Conservation (phyloP, 805 yeast species). For the Yamadazyma ubonensis region DNA sequence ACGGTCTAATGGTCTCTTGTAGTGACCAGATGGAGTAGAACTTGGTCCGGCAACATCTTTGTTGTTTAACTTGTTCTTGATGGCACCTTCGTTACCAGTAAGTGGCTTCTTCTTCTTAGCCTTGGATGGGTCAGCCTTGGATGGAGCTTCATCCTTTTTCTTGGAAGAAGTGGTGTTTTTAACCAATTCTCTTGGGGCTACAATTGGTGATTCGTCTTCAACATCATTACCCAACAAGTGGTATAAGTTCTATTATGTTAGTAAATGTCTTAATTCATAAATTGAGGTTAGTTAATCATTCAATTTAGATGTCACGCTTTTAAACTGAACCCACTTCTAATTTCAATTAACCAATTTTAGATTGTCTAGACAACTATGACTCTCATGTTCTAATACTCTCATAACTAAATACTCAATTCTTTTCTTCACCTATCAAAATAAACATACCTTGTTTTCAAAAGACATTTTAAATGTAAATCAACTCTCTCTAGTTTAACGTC, state of each 20-base stretch:
- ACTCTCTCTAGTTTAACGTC: constrained; percentile 9
- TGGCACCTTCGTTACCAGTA: constrained; percentile 87
- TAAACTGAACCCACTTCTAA: no score
- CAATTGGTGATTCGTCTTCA: constrained; percentile 66
- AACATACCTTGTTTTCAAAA: constrained; percentile 49
- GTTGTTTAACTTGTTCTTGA: constrained; percentile 72
- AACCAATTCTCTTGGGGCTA: constrained; percentile 71
- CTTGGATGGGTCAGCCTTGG: constrained; percentile 76
- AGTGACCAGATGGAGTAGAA: constrained; percentile 51
- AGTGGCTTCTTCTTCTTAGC: constrained; percentile 71
- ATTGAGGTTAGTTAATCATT: no score
- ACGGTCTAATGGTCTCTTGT: constrained; percentile 73
- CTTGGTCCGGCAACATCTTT: constrained; percentile 59
- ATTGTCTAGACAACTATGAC: no score
- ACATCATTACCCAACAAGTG: constrained; percentile 87
- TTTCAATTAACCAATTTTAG: background rate
- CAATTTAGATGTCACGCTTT: constrained; percentile 1
- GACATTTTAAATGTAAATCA: constrained; percentile 29
- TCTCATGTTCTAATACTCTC: no score
- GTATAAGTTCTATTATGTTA: constrained; percentile 60
- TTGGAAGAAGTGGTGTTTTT: constrained; percentile 81
- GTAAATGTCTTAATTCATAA: background rate
- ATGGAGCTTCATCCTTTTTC: constrained; percentile 81
- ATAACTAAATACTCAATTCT: background rate
- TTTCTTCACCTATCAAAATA: background rate